phyloP scores from a whole-genome alignment of 108 stramenopile genomes.

The Discostella stelligeroides region DNA sequence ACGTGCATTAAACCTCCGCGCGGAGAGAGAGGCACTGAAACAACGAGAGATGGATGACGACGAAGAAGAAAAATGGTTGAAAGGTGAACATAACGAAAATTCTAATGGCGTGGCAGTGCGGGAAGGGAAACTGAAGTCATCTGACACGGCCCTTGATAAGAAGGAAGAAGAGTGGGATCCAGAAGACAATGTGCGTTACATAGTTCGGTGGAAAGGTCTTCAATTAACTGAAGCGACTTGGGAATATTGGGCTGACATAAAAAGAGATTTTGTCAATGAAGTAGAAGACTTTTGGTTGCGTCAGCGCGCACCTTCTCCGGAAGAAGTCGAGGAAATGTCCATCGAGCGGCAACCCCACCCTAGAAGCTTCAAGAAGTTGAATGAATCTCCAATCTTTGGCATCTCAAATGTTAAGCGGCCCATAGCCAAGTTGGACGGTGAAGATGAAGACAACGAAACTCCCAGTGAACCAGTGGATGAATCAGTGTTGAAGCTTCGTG shows the following conservation, averaged over 20 bases:
- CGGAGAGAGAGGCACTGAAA: slow-evolving; percentile 44
- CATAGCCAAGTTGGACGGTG: slow-evolving; percentile 49
- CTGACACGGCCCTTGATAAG: slow-evolving; percentile 3
- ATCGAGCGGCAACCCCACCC: slow-evolving; percentile 69
- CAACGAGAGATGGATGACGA: slow-evolving; percentile 59
- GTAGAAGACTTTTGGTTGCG: slow-evolving; percentile 86
- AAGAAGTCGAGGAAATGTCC: slow-evolving; percentile 39
- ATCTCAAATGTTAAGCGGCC: slow-evolving; percentile 59
- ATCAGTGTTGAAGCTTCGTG: slow-evolving; percentile 78
- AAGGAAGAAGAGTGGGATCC: slow-evolving; percentile 78
- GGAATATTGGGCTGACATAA: slow-evolving; percentile 90
- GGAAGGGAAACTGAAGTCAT: slow-evolving; percentile 21
- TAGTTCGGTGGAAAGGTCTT: slow-evolving; percentile 86
- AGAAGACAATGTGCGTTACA: slow-evolving; percentile 86
- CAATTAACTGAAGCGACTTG: slow-evolving; percentile 84
- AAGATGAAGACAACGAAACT: slow-evolving; percentile 46
- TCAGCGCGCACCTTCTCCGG: slow-evolving; percentile 66
- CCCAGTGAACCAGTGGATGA: slow-evolving; percentile 34
- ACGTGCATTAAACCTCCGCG: slow-evolving; percentile 67
- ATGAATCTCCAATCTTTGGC: slow-evolving; percentile 78
- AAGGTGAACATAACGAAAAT: slow-evolving; percentile 26
- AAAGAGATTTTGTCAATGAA: slow-evolving; percentile 77
- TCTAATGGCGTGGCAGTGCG: background rate
- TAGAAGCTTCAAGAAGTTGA: slow-evolving; percentile 75
- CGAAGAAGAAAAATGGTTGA: slow-evolving; percentile 53